Conservation (phyloP, 768 basidiomycete species). For the Gelatoporia subvermispora region DNA sequence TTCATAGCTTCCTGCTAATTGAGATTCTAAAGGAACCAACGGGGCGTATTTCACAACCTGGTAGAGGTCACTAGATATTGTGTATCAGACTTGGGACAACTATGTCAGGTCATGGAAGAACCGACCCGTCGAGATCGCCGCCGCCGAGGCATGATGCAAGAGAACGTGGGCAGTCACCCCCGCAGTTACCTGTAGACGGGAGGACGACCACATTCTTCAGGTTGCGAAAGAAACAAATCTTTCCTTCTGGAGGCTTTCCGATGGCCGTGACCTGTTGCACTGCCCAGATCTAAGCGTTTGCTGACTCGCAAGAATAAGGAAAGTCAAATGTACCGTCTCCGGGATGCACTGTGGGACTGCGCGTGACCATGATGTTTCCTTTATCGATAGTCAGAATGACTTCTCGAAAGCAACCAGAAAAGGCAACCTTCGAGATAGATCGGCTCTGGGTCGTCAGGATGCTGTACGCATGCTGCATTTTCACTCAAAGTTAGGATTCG, state of each 20-base stretch:
- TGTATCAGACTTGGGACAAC: not conserved
- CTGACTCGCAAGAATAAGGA: too few relatives aligned
- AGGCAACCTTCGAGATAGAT: constrained; percentile 51
- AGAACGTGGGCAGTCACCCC: constrained; percentile 48
- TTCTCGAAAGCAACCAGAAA: constrained; percentile 21
- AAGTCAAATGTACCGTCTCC: constrained; percentile 52
- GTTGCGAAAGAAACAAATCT: constrained; percentile 52
- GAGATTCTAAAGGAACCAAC: constrained; percentile 48
- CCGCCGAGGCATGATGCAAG: constrained; percentile 70
- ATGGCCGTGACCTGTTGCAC: constrained; percentile 71
- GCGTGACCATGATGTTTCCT: constrained; percentile 40
- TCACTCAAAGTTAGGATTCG: not conserved
- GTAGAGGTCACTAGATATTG: constrained; percentile 51
- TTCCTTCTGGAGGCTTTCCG: constrained; percentile 57
- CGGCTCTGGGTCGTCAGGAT: constrained; percentile 42
- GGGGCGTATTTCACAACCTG: constrained; percentile 50
- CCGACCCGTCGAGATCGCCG: constrained; percentile 75
- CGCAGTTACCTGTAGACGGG: constrained; percentile 47
- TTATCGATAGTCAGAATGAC: too few relatives aligned
- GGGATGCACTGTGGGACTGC: constrained; percentile 75
- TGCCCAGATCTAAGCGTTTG: too few relatives aligned
- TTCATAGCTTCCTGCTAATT: constrained; percentile 48
- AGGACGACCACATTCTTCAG: constrained; percentile 73
- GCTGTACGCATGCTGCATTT: constrained; percentile 54
- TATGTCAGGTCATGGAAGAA: not conserved